These are phyloP conservation scores for Talaromyces funiculosus DNA, from an alignment of 2,329 filamentous ascomycete species.

Conservation along the genomic window DNA sequence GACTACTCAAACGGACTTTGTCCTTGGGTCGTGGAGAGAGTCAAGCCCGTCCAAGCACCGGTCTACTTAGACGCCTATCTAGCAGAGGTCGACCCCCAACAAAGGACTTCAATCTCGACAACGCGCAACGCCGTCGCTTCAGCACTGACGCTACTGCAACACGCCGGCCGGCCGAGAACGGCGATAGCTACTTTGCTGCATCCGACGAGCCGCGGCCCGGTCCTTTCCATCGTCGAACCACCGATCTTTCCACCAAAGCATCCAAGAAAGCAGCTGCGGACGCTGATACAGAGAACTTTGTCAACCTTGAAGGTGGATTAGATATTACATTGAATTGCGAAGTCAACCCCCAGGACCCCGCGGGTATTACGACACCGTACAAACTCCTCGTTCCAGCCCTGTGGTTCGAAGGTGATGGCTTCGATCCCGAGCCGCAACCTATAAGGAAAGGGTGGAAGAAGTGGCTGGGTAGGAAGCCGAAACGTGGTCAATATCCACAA, in stretches of 20 bases:
- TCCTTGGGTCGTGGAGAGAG: constrained; percentile 56
- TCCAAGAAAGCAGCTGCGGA: constrained; percentile 44
- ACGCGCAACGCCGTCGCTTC: constrained; percentile 24
- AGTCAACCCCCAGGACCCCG: constrained; percentile 75
- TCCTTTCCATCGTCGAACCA: constrained; percentile 63
- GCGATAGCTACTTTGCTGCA: constrained; percentile 30
- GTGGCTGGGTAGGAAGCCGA: constrained; percentile 29
- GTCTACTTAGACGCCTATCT: constrained; percentile 46
- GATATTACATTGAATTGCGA: constrained; percentile 88
- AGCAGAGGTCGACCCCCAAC: constrained; percentile 38
- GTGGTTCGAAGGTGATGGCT: constrained; percentile 43
- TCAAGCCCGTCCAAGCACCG: constrained; percentile 41
- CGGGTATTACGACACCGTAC: constrained; percentile 84
- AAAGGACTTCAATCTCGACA: constrained; percentile 32
- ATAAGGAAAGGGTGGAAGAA: constrained; percentile 37
- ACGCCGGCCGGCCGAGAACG: constrained; percentile 19
- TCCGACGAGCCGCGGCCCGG: constrained; percentile 29
- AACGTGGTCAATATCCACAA: constrained; percentile 9
- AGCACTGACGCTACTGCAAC: constrained; percentile 28
- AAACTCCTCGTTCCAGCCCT: constrained; percentile 77
- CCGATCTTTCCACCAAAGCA: constrained; percentile 60
- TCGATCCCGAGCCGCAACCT: constrained; percentile 31
- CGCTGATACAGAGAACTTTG: constrained; percentile 49
- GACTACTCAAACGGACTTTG: constrained; percentile 51
- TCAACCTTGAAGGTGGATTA: constrained; percentile 76